A percentile compares a stretch with the other conserved stretches of the same genome.
Conservation (phyloP, 2,329 filamentous ascomycete species). For the Kalaharituber pfeilii region DNA sequence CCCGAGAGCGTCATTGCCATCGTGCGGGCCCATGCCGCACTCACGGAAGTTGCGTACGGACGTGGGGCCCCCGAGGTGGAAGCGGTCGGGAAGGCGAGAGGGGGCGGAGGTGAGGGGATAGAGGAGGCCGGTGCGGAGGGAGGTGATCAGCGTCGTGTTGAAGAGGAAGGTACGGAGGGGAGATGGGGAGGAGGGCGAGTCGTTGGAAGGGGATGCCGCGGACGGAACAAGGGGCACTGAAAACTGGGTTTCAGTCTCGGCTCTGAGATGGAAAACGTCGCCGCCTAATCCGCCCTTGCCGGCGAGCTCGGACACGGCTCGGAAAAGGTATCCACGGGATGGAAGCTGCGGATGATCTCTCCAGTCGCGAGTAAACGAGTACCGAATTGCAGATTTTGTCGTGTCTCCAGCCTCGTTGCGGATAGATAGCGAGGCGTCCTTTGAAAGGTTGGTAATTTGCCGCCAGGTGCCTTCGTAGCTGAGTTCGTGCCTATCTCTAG, state of each 20-base stretch:
- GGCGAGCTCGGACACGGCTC: slow-evolving; percentile 65
- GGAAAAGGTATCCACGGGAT: slow-evolving; percentile 61
- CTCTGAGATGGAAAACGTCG: slow-evolving; percentile 86
- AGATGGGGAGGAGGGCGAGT: slow-evolving; percentile 45
- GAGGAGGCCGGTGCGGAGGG: slow-evolving; percentile 63
- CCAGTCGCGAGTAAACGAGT: slow-evolving; percentile 62
- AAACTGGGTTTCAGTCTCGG: slow-evolving; percentile 48
- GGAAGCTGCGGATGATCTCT: slow-evolving; percentile 77
- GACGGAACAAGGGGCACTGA: slow-evolving; percentile 4
- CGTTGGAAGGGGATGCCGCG: neutral
- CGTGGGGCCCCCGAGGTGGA: slow-evolving; percentile 83
- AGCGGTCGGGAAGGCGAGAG: slow-evolving; percentile 82
- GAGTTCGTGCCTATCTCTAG: slow-evolving; percentile 55
- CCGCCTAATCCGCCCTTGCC: slow-evolving; percentile 69
- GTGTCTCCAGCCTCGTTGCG: slow-evolving; percentile 75
- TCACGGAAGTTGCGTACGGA: slow-evolving; percentile 89
- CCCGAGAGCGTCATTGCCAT: slow-evolving; percentile 69
- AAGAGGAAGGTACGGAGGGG: slow-evolving; percentile 56
- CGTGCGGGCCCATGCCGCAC: slow-evolving; percentile 72
- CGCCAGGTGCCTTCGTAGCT: slow-evolving; percentile 73
- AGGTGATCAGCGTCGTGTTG: slow-evolving; percentile 66
- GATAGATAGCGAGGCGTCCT: slow-evolving; percentile 62
- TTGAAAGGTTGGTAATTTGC: slow-evolving; percentile 63
- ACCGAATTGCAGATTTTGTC: slow-evolving; percentile 71
- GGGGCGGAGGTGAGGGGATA: slow-evolving; percentile 52